phyloP scores from a whole-genome alignment of 495 filamentous ascomycete species.

The Penicillium maclennaniae region DNA sequence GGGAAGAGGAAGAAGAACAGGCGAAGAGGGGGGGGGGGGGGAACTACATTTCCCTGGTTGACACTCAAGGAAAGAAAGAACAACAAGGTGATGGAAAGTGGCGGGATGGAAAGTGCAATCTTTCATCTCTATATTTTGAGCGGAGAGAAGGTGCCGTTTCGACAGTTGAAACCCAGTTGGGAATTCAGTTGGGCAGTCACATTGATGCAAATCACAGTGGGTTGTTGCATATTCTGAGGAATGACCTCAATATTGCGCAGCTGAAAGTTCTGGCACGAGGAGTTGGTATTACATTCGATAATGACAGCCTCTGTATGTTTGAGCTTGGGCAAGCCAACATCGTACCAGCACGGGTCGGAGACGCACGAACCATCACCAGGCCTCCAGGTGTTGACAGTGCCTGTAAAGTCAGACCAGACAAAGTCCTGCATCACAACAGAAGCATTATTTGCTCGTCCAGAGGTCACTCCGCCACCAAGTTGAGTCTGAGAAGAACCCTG shows the following conservation, averaged over 20 bases:
- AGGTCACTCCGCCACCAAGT: slow-evolving; percentile 13
- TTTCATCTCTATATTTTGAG: neutral
- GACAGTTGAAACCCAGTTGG: slow-evolving; percentile 31
- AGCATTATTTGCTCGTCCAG: slow-evolving; percentile 22
- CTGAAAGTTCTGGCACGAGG: slow-evolving; percentile 33
- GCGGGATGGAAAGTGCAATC: neutral
- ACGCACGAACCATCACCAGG: slow-evolving; percentile 41
- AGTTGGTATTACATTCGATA: slow-evolving; percentile 35
- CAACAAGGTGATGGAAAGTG: neutral
- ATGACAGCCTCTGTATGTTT: slow-evolving; percentile 36
- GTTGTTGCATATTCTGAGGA: slow-evolving; percentile 29
- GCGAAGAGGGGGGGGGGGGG: neutral
- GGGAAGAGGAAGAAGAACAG: slow-evolving; percentile 5
- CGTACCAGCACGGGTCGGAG: slow-evolving; percentile 40
- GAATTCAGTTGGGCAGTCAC: slow-evolving; percentile 33
- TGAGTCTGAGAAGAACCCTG: slow-evolving; percentile 27
- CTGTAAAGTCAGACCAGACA: slow-evolving; percentile 37
- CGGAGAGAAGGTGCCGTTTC: slow-evolving; percentile 32
- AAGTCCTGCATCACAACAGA: slow-evolving; percentile 39
- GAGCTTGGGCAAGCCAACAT: slow-evolving; percentile 31
- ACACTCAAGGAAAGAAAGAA: neutral
- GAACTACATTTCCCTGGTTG: too few species aligned
- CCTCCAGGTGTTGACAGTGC: slow-evolving; percentile 35
- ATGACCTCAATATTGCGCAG: slow-evolving; percentile 29
- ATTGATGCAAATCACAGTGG: slow-evolving; percentile 34